These are phyloP conservation scores for Oidiodendron maius DNA, from an alignment of 495 filamentous ascomycete species.

Conservation along the genomic window DNA sequence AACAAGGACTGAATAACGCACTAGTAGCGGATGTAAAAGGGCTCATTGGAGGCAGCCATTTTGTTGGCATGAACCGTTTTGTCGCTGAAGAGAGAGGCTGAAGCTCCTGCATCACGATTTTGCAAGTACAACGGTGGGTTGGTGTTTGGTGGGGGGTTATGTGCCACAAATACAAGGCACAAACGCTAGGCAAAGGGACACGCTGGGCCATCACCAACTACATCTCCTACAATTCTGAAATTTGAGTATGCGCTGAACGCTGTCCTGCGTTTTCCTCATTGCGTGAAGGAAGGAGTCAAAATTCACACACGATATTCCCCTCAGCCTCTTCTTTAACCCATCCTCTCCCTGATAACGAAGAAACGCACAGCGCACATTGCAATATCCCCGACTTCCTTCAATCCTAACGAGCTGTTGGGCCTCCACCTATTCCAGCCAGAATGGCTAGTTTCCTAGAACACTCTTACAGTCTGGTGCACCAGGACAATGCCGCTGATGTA, in stretches of 20 bases:
- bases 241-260: slow-evolving; percentile 11
- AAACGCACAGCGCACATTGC: slow-evolving; percentile 3
- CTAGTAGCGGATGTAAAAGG: slow-evolving; percentile 98
- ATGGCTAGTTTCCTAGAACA: slow-evolving; percentile 95
- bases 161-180: background rate
- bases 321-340: too few species aligned
- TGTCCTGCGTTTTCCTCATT: slow-evolving; percentile 4
- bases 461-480: slow-evolving; percentile 88
- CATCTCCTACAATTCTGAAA: slow-evolving; percentile 2
- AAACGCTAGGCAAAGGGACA: background rate
- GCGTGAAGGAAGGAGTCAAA: slow-evolving; percentile 9
- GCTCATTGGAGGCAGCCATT: slow-evolving; percentile 45
- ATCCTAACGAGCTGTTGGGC: slow-evolving; percentile 1
- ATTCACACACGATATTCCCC: slow-evolving; percentile 1
- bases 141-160: background rate
- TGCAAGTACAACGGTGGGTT: background rate
- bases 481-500: slow-evolving; percentile 91
- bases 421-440: slow-evolving; percentile 31
- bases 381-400: slow-evolving; percentile 9
- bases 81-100: slow-evolving; percentile 10
- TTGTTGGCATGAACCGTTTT: background rate
- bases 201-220: background rate
- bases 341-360: too few species aligned
- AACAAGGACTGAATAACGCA: slow-evolving; percentile 23
- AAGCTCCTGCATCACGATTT: too few species aligned